phyloP scores from a whole-genome alignment of 2,329 filamentous ascomycete genomes.

The Paecilomyces niveus region DNA sequence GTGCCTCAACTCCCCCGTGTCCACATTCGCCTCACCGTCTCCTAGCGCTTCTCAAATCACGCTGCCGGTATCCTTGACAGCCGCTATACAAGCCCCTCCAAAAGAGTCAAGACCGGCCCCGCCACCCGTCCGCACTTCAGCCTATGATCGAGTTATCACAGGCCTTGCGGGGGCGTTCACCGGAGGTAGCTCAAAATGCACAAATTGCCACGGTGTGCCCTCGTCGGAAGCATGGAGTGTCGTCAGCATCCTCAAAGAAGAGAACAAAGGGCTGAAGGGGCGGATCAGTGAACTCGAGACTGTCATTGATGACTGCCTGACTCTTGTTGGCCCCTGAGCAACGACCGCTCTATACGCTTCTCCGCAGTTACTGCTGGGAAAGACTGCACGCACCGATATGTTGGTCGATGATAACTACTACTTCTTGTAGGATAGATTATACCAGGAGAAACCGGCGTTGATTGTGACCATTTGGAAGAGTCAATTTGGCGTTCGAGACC shows the following conservation, averaged over 20 bases:
- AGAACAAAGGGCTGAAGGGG: constrained; percentile 48
- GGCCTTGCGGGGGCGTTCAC: constrained; percentile 26
- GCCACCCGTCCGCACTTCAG: constrained; percentile 20
- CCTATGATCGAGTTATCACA: constrained; percentile 39
- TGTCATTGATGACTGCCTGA: constrained; percentile 50
- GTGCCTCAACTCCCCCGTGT: constrained; percentile 22
- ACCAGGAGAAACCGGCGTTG: neutral
- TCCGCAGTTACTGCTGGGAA: neutral
- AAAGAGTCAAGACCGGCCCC: constrained; percentile 19
- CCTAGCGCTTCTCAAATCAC: constrained; percentile 26
- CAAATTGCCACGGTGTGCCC: constrained; percentile 33
- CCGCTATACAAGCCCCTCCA: constrained; percentile 24
- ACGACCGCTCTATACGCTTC: neutral
- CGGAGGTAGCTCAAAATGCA: constrained; percentile 26
- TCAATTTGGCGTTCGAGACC: neutral
- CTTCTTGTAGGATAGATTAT: neutral
- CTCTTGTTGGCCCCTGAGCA: constrained; percentile 38
- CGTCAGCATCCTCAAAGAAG: constrained; percentile 45
- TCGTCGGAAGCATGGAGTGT: constrained; percentile 47
- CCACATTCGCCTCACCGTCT: constrained; percentile 27
- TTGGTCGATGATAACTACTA: neutral
- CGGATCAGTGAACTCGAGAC: constrained; percentile 48
- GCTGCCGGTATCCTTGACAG: constrained; percentile 22
- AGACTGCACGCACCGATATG: neutral
- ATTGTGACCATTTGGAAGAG: neutral